Conservation (phyloP, 441 rosid species). For the Geranium incanum region DNA sequence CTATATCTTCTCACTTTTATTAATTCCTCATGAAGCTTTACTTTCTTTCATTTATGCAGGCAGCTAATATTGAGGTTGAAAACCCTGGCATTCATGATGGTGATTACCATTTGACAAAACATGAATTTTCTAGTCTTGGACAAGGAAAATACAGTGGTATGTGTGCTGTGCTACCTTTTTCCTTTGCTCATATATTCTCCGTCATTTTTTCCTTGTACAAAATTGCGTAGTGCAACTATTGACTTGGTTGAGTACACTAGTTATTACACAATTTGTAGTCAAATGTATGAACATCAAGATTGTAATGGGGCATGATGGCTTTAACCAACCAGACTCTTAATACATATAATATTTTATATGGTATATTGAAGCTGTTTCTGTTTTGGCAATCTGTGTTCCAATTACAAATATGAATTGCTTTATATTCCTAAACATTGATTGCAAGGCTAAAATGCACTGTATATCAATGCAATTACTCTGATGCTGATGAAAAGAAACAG, state of each 20-base stretch:
- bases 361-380: neutral
- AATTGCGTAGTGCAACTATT: neutral
- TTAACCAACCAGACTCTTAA: neutral
- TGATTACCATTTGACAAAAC: constrained; percentile 55
- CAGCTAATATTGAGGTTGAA: constrained; percentile 73
- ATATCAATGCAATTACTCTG: neutral
- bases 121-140: constrained; percentile 50
- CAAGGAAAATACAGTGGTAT: constrained; percentile 78
- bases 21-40: neutral
- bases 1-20: neutral
- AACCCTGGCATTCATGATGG: constrained; percentile 56
- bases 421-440: neutral
- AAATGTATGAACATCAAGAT: neutral
- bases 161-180: constrained; percentile 8
- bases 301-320: neutral
- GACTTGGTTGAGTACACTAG: neutral
- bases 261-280: neutral
- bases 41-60: constrained; percentile 38
- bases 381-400: neutral
- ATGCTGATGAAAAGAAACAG: neutral
- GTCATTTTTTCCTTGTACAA: neutral
- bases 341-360: neutral
- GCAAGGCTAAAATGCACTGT: neutral
- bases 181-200: neutral
- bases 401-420: neutral